phyloP scores from a whole-genome alignment of 2,329 filamentous ascomycete species.

The Hypoxylon sp. region DNA sequence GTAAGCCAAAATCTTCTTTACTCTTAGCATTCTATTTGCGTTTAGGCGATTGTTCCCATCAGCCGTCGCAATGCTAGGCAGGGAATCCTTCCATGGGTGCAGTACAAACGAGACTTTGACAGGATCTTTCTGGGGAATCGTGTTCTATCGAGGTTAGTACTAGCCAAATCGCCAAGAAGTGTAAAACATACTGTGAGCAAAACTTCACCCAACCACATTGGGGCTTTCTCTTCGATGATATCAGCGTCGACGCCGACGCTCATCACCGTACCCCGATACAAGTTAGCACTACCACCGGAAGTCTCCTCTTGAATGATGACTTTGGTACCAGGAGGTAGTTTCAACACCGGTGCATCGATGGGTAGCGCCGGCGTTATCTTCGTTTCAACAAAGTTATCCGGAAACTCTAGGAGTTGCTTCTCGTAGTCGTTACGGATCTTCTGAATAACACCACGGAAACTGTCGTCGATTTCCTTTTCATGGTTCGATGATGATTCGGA shows the following conservation, averaged over 20 bases:
- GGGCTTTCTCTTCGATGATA: constrained; percentile 85
- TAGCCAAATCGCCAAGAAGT: neutral
- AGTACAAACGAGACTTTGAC: constrained; percentile 96
- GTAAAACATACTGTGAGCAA: constrained; percentile 73
- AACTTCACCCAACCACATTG: constrained; percentile 93
- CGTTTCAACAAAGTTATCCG: constrained; percentile 70
- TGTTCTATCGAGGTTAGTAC: constrained; percentile 69
- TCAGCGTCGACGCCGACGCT: constrained; percentile 83
- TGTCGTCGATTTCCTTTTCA: constrained; percentile 82
- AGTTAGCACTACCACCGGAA: constrained; percentile 79
- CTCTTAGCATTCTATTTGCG: constrained; percentile 95
- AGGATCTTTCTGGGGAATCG: constrained; percentile 87
- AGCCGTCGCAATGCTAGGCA: constrained; percentile 80
- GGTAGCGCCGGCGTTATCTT: constrained; percentile 78
- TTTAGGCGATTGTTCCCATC: constrained; percentile 93
- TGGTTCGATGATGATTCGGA: constrained; percentile 74
- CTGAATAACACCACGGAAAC: constrained; percentile 79
- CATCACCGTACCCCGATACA: constrained; percentile 91
- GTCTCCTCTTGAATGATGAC: constrained; percentile 80
- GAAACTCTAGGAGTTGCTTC: constrained; percentile 71
- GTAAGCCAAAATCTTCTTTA: constrained; percentile 94
- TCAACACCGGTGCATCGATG: constrained; percentile 82
- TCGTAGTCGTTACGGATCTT: constrained; percentile 82
- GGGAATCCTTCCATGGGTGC: constrained; percentile 80
- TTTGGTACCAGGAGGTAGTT: constrained; percentile 76